These are phyloP conservation scores for Talaromyces sp. DNA, from an alignment of 2,329 filamentous ascomycete genomes.

Conservation along the genomic window DNA sequence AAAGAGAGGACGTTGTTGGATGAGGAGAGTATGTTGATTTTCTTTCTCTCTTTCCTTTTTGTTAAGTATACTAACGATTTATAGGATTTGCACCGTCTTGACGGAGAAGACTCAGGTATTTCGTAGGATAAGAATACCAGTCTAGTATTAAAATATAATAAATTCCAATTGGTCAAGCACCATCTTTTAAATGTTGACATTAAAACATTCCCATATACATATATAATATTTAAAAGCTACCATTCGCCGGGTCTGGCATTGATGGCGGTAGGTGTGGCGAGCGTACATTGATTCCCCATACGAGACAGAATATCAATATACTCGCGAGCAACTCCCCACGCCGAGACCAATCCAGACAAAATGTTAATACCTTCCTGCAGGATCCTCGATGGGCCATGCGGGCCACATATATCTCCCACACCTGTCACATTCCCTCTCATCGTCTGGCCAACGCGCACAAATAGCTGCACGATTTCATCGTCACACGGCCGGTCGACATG, in stretches of 20 bases:
- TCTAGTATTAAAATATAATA: neutral
- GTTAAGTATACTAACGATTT: neutral
- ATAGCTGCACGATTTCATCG: slow-evolving; percentile 54
- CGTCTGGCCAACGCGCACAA: slow-evolving; percentile 45
- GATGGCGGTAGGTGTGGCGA: neutral
- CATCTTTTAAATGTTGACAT: neutral
- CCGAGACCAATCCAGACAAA: slow-evolving; percentile 22
- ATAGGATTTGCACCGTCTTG: slow-evolving; percentile 1
- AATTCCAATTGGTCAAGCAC: neutral
- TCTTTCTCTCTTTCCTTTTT: neutral
- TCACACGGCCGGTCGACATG: slow-evolving; percentile 52
- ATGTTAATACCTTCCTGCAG: slow-evolving; percentile 35
- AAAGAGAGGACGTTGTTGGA: slow-evolving; percentile 70
- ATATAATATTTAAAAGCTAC: neutral
- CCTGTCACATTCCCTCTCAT: slow-evolving; percentile 50
- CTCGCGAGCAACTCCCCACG: slow-evolving; percentile 32
- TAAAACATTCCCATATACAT: neutral
- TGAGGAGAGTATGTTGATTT: slow-evolving; percentile 55
- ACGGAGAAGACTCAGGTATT: neutral
- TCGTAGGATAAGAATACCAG: neutral
- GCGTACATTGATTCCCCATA: neutral
- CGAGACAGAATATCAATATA: slow-evolving; percentile 25
- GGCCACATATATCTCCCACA: slow-evolving; percentile 46
- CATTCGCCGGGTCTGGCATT: neutral
- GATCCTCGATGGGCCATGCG: slow-evolving; percentile 32